phyloP scores from a whole-genome alignment of 108 stramenopile species.

The Stephanodiscus triporus region DNA sequence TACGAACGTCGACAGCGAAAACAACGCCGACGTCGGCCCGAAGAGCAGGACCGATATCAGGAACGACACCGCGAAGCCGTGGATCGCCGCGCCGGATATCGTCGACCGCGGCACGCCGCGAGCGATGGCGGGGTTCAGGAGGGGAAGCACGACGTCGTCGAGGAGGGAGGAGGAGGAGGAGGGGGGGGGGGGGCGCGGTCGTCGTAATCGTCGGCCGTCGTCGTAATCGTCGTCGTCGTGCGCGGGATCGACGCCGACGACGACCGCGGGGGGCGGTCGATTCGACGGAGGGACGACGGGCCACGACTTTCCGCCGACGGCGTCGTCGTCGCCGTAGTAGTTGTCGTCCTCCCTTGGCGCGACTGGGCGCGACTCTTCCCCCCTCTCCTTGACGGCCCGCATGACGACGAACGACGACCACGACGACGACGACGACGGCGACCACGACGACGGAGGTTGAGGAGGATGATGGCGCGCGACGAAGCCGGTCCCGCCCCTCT shows the following conservation, averaged over 20 bases:
- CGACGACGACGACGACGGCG: not conserved
- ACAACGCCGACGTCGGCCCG: constrained; percentile 13
- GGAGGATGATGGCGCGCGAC: not conserved
- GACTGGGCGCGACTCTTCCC: not conserved
- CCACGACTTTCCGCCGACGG: constrained; percentile 13
- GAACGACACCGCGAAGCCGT: constrained; percentile 53
- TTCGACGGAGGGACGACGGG: not conserved
- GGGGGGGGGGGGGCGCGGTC: no score
- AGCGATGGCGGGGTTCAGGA: constrained; percentile 54
- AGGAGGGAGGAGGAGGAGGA: no score
- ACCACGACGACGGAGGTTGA: not conserved
- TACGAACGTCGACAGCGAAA: constrained; percentile 25
- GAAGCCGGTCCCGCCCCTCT: not conserved
- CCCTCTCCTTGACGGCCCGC: not conserved
- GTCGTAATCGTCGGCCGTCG: no score
- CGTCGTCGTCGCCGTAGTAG: constrained; percentile 3
- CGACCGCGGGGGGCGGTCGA: not conserved
- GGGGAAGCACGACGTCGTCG: constrained; percentile 15
- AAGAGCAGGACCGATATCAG: constrained; percentile 39
- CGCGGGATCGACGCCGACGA: not conserved
- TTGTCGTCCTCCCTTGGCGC: not conserved
- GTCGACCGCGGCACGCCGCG: constrained; percentile 54
- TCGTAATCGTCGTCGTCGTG: no score
- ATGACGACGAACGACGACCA: not conserved
- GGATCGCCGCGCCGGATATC: constrained; percentile 68